These are phyloP conservation scores for Triangularia setosa DNA, from an alignment of 2,329 filamentous ascomycete species.

Conservation along the genomic window DNA sequence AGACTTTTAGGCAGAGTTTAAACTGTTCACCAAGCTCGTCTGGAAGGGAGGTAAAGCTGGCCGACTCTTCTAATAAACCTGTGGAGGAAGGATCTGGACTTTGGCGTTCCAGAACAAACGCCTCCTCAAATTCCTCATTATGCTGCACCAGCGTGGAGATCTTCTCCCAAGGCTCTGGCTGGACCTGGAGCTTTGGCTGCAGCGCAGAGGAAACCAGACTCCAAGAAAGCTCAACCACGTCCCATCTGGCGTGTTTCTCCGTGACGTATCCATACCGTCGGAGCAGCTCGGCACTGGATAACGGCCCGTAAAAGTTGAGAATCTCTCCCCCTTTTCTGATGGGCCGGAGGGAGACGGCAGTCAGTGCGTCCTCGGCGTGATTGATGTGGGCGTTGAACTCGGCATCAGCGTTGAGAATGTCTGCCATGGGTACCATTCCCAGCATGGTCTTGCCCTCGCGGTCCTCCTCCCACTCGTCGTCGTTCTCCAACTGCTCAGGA, in stretches of 20 bases:
- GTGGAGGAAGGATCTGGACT: conserved; percentile 48
- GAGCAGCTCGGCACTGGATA: conserved; percentile 77
- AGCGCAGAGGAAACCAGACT: conserved; percentile 34
- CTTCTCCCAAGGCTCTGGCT: conserved; percentile 37
- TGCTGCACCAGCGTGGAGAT: conserved; percentile 40
- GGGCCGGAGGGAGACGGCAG: conserved; percentile 66
- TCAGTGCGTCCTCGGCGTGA: conserved; percentile 53
- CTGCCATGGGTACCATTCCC: conserved; percentile 87
- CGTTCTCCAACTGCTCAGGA: conserved; percentile 52
- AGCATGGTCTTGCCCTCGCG: conserved; percentile 57
- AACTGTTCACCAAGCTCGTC: conserved; percentile 51
- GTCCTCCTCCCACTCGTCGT: conserved; percentile 64
- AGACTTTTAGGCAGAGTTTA: conserved; percentile 45
- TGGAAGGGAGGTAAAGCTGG: conserved; percentile 41
- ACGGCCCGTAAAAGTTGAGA: conserved; percentile 83
- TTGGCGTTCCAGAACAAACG: conserved; percentile 63
- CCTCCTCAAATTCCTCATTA: conserved; percentile 67
- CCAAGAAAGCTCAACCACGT: conserved; percentile 76
- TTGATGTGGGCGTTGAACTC: conserved; percentile 73
- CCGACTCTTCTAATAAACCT: conserved; percentile 35
- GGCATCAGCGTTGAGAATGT: conserved; percentile 84
- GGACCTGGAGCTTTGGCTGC: conserved; percentile 15
- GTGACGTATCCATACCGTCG: conserved; percentile 88
- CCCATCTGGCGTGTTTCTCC: conserved; percentile 68
- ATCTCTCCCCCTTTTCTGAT: conserved; percentile 73